Evolutionary conservation across 106 monocot species (phyloP), one percentile per base, ranked within the genome.

Genomic region (Dendrobium huoshanense): DNA sequence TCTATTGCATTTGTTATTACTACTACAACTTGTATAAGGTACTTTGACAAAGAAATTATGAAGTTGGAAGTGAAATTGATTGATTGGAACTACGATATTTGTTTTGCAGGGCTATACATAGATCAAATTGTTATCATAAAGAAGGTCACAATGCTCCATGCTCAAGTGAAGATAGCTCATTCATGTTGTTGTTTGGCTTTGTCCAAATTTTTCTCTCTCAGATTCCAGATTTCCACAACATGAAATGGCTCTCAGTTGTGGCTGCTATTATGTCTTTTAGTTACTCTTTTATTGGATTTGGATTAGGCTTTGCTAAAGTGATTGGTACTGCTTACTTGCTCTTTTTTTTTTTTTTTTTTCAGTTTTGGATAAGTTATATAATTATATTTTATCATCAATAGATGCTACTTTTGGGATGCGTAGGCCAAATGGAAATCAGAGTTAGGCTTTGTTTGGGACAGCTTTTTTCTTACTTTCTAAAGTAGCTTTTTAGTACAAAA

Each of bases 191-290:
- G 48, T 97, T 97, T 86, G 96, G 96, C 20, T 83, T 78, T 41
- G 79, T 89, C 64, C 91, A 97, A 81, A 54, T 92, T 4, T 9
- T 92, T 6, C 85, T 87, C 42, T 94, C 94, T 20, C 89, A 85
- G 79, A 94, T 97, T 75, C 94, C 96, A 0, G 87, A 89, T 78
- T 90, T 97, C 29, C 92, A 94, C 25, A 85, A 90, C 74, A 92
- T 97, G 90, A 90, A 84, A 20, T 94, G 92, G 94, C 94, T 97
- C 67, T 97, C 96, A 10, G 45, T 86, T 47, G 27, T 92, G 0
- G 88, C 96, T 4, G 94, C 96, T 7, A 56, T 77, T 78, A 96
- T 96, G 96, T 96, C 96, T 25, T 96, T 92, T 79, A 77, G 79
- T 65, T 96, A 96, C 77, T 89, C 96, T n/a, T 84, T 79, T 45